A percentile compares a stretch with the other conserved stretches of the same genome.
These are phyloP conservation scores for Berkeleyomyces basicola DNA, from an alignment of 2,329 filamentous ascomycete genomes.

Conservation along the genomic window DNA sequence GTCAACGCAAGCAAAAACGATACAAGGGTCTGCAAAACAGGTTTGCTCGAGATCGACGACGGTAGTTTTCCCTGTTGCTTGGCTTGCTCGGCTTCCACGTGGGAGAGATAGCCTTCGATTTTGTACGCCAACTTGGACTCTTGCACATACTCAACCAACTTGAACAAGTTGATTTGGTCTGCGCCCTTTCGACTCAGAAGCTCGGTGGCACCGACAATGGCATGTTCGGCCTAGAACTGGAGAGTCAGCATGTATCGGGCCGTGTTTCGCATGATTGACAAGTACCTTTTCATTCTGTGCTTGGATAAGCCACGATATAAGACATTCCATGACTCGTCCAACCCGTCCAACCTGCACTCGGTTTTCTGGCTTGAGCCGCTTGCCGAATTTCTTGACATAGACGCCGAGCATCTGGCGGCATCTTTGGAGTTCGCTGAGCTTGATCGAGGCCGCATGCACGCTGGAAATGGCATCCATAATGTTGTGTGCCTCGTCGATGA, in stretches of 20 bases:
- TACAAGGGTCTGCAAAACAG: conserved; percentile 37
- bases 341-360: conserved; percentile 81
- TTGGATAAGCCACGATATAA: conserved; percentile 50
- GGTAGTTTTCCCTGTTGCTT: conserved; percentile 16
- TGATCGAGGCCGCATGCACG: conserved; percentile 68
- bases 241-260: neutral
- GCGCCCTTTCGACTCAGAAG: conserved; percentile 72
- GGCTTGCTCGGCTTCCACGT: conserved; percentile 35
- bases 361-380: conserved; percentile 77
- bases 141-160: conserved; percentile 72
- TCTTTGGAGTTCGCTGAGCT: conserved; percentile 52
- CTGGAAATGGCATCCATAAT: conserved; percentile 86
- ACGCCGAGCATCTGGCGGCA: conserved; percentile 60
- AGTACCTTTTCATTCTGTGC: conserved; percentile 33
- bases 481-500: conserved; percentile 95
- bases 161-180: conserved; percentile 89
- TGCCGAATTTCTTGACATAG: conserved; percentile 79
- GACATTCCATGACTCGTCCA: conserved; percentile 64
- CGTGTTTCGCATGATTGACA: neutral
- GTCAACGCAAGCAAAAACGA: conserved; percentile 65
- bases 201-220: conserved; percentile 51
- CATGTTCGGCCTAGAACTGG: conserved; percentile 33
- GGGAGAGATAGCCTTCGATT: conserved; percentile 70
- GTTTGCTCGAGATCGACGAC: conserved; percentile 20
- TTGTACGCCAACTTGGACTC: conserved; percentile 89